Percentiles rank a stretch among this genome's conserved stretches.
These are phyloP conservation scores for Citrus hindsii DNA, from an alignment of 345 rosid species.

Conservation along the genomic window DNA sequence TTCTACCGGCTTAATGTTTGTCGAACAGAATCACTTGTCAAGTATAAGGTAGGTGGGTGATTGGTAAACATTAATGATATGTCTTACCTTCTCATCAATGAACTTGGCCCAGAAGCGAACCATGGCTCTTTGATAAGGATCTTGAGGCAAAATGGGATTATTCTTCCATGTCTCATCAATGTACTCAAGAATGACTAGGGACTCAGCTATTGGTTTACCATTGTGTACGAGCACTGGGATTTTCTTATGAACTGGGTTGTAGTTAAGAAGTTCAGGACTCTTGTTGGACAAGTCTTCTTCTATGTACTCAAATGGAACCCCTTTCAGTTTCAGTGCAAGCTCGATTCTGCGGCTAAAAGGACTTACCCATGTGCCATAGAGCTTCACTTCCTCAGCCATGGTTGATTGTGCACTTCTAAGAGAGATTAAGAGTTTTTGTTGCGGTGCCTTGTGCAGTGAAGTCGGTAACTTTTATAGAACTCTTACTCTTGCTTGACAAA, in stretches of 20 bases:
- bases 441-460: neutral
- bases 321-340: slow-evolving; percentile 39
- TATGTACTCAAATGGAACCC: slow-evolving; percentile 31
- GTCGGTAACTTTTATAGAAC: neutral
- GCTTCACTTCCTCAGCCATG: slow-evolving; percentile 4
- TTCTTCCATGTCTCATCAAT: slow-evolving; percentile 42
- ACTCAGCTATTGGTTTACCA: slow-evolving; percentile 32
- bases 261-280: slow-evolving; percentile 36
- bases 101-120: slow-evolving; percentile 42
- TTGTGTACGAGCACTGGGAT: slow-evolving; percentile 45
- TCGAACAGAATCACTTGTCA: neutral
- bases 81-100: slow-evolving; percentile 30
- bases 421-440: neutral
- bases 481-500: neutral
- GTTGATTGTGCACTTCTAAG: neutral
- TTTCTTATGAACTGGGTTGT: slow-evolving; percentile 38
- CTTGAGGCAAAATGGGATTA: slow-evolving; percentile 35
- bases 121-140: slow-evolving; percentile 40
- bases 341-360: slow-evolving; percentile 35
- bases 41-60: neutral
- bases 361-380: slow-evolving; percentile 16
- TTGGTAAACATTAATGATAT: neutral
- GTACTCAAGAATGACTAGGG: slow-evolving; percentile 37
- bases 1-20: neutral
- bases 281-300: slow-evolving; percentile 34